phyloP scores from a whole-genome alignment of 768 basidiomycete species.

The Boletus sp. region DNA sequence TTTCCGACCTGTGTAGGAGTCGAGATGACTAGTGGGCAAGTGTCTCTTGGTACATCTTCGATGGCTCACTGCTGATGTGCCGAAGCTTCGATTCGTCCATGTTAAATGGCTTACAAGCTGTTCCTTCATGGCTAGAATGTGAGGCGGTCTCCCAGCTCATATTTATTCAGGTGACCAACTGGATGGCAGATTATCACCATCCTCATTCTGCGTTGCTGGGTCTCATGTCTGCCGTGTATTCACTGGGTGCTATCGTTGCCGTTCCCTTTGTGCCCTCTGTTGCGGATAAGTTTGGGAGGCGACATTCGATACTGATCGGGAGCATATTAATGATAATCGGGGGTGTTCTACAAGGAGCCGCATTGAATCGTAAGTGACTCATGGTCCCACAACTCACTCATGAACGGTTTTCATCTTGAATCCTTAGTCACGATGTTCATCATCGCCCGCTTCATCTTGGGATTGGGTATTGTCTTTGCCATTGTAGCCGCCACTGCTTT shows the following conservation, averaged over 20 bases:
- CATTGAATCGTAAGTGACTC: constrained; percentile 8
- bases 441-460: constrained; percentile 4
- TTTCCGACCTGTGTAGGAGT: constrained; percentile 20
- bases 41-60: not conserved
- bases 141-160: constrained; percentile 7
- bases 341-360: constrained; percentile 7
- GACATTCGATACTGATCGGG: constrained; percentile 10
- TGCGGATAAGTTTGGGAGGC: constrained; percentile 8
- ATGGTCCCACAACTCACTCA: too few relatives aligned
- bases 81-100: constrained; percentile 41
- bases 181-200: constrained; percentile 44
- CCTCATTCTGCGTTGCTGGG: constrained; percentile 55
- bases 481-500: constrained; percentile 1
- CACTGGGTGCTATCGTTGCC: constrained; percentile 51
- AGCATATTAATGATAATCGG: constrained; percentile 3
- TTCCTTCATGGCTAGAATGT: constrained; percentile 55
- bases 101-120: constrained; percentile 62
- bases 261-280: constrained; percentile 37
- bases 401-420: not conserved
- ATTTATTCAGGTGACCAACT: not conserved
- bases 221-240: constrained; percentile 55
- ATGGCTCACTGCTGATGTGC: not conserved
- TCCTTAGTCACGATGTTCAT: constrained; percentile 3
- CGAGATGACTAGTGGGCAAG: constrained; percentile 11
- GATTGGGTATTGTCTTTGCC: not conserved